Conservation (phyloP, 2,329 filamentous ascomycete species). For the Thelonectria olida region DNA sequence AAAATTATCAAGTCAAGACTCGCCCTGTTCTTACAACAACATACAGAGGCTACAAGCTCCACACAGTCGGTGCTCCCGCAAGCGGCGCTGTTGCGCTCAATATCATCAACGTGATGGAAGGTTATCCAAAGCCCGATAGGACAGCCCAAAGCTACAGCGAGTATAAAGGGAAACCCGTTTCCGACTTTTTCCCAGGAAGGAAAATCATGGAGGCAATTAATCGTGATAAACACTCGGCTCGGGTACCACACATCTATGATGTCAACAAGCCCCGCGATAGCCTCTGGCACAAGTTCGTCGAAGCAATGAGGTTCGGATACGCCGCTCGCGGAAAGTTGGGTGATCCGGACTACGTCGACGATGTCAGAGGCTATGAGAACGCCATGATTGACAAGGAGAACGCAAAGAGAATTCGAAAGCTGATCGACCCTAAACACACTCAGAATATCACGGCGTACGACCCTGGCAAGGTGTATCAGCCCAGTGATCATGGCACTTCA, state of each 20-base stretch:
- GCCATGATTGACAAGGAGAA: constrained; percentile 71
- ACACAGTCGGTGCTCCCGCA: constrained; percentile 76
- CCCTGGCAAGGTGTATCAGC: constrained; percentile 70
- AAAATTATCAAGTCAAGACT: constrained; percentile 74
- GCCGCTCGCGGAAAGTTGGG: constrained; percentile 81
- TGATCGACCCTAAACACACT: constrained; percentile 77
- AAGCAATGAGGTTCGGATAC: constrained; percentile 91
- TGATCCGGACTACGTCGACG: constrained; percentile 79
- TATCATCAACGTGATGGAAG: constrained; percentile 84
- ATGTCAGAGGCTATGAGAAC: constrained; percentile 70
- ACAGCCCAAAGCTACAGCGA: constrained; percentile 26
- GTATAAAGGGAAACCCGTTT: background rate
- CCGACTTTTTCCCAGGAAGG: no score
- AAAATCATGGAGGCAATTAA: no score
- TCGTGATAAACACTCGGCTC: no score
- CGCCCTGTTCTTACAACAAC: constrained; percentile 71
- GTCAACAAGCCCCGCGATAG: constrained; percentile 69
- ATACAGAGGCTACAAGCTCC: constrained; percentile 77
- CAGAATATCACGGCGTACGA: constrained; percentile 80
- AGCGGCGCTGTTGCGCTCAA: constrained; percentile 80
- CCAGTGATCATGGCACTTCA: constrained; percentile 78
- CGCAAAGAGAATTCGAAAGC: constrained; percentile 66
- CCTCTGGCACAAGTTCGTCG: constrained; percentile 83
- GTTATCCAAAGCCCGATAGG: constrained; percentile 59
- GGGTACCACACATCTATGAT: background rate